Base-by-base conservation (phyloP, 257 asterid species). In the Thymus mandschuricus region DNA sequence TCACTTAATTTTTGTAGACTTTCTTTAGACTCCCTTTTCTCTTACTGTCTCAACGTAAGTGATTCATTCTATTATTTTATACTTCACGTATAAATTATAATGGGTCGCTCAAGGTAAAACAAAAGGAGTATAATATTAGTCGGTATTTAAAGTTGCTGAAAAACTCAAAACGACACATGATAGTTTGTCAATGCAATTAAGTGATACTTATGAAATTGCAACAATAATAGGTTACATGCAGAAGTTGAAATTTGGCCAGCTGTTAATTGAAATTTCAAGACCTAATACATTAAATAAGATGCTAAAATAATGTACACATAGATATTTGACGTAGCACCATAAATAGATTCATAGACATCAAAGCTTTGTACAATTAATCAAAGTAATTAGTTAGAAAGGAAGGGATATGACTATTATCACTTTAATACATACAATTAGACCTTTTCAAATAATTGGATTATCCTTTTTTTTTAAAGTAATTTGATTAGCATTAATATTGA, bases 131-230 rank as follows among this genome's bases (percentile, higher is more conserved):
- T 21, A 21, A 21, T 21, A 21, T 21, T 21, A 21, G 21, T 21
- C 21, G 21, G 21, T 21, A 34, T 34, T 34, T 3, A 1, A 35
- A 3, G 2, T 35, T 55, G 13, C 8, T 6, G 28, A 6, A 7
- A 28, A 55, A 27, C 35, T 55, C 35, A 55, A 55, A 55, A 55
- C 29, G 35, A 9, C 60, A 55, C 35, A 55, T 55, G 60, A 55
- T 55, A 35, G 35, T 55, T 55, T 27, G 60, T 28, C 27, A 55
- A 51, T 51, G 57, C 58, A 15, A 10, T 15, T 15, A 51, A 51
- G 10, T 52, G 12, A 52, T 21, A 3, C 21, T 21, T 34, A 7
- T 6, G 3, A 15, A 15, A 52, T 51, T 52, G 58, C 58, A 9
- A 21, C 31, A 5, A 51, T 51, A 49, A 51, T 51, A 51, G 30